Evolutionary conservation across 192 early-diverging fungal genomes (phyloP), one percentile per base, ranked within the genome.

Genomic region (Coemansia sp.): DNA sequence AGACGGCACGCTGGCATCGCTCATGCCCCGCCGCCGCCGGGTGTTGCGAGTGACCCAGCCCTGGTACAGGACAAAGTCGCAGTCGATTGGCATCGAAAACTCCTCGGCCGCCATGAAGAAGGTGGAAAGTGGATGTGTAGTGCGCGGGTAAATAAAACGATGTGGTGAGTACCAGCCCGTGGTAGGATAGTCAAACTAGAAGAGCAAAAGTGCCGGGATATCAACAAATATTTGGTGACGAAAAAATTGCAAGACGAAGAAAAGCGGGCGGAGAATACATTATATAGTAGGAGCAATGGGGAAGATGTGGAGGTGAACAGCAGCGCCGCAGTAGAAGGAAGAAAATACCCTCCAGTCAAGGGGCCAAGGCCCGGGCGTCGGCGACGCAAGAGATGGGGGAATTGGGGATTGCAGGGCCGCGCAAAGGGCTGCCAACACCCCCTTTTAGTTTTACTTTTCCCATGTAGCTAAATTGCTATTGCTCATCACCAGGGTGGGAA

Each of bases 51-150:
- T 65, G 12, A 62, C 44, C 33, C 54, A 45, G 9, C 76, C 76
- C 25, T 67, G 65, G 12, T 50, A 30, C 49, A 78, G 46, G 28
- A 78, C 54, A 47, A 72, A 69, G 14, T 78, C 65, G 18, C 62
- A 54, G 23, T 67, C 65, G 27, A 59, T 33, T 0, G 76, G 69
- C 47, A 72, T 64, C 2, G 58, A 31, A 23, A 78, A 68, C 44
- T 52, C 40, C 29, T 62, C 58, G 0, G 19, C 16, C 16, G 60
- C 52, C 70, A 65, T 62, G 19, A 14, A n/a, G 11, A 23, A 35
- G 25, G 12, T n/a, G 12, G 11, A 38, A 16, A 38, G 35, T 10
- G 12, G 16, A 38, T 38, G 8, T 38, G 35, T 38, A 38, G 5
- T 14, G 16, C 5, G 35, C 12, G 16, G 5, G 35, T 38, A 16